Base-by-base conservation (phyloP, 495 filamentous ascomycete species). In the Xylaria grammica region DNA sequence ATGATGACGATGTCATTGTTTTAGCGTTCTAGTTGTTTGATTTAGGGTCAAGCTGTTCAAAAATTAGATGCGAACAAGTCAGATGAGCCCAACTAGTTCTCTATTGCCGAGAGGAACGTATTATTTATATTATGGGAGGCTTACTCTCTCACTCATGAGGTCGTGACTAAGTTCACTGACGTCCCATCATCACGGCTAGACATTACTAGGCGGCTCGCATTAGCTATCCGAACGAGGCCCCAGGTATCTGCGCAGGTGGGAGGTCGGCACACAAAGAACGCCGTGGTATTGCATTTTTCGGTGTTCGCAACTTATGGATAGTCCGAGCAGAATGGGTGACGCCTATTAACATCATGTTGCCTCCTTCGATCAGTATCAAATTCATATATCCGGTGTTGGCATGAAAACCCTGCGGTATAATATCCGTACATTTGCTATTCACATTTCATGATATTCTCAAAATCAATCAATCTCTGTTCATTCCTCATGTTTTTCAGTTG, bases 291-390 rank as follows among this genome's bases (percentile, higher is more conserved):
- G 30, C 19, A 3, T 54, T 58, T 58, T 42, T 42, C 40, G 54
- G 54, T 58, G 54, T 58, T 58, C 54, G 54, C 54, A 19, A 20
- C 54, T 29, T 26, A 7, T 45, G n/a, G 26, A 40, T 58, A 44
- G 54, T 58, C 54, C 54, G 54, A 58, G 34, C 10, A 15, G 34
- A 42, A 20, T 38, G 6, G 34, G 42, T 32, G 53, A 27, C 15
- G 17, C 38, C 4, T 55, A 26, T 36, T 17, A 20, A 17, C 19
- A 55, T 20, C 34, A 24, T 42, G 19, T 30, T 6, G 27, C 34
- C 15, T 20, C 6, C 10, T 53, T 4, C 3, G n/a, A 13, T 34
- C 27, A 30, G 13, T 19, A 2, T 8, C 15, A 10, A 11, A 22
- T 26, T 7, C 13, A 20, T n/a, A n/a, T n/a, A n/a, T n/a, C n/a